phyloP scores from a whole-genome alignment of 805 yeast genomes.

The Scheffersomyces coipomensis region DNA sequence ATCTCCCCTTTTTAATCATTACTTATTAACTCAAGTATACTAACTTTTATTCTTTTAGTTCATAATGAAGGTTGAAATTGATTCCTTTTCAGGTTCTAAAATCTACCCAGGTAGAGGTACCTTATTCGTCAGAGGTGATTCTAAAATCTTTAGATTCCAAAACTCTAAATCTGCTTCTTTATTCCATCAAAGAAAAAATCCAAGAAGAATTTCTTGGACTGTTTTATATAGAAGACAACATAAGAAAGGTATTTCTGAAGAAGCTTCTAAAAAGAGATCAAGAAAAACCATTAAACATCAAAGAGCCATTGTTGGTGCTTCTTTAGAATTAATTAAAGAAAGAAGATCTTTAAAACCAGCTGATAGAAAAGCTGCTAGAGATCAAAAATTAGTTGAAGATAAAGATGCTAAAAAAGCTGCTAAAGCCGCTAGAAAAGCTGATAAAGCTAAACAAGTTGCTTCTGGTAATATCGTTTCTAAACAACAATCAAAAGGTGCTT shows the following conservation, averaged over 20 bases:
- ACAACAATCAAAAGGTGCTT: conserved; percentile 97
- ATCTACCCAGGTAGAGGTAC: conserved; percentile 99
- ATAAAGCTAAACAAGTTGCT: conserved; percentile 80
- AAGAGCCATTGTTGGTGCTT: conserved; percentile 99
- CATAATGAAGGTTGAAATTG: conserved; percentile 98
- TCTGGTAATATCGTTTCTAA: conserved; percentile 76
- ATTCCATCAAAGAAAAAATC: conserved; percentile 99
- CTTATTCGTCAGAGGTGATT: conserved; percentile 98
- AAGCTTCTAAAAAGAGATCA: conserved; percentile 93
- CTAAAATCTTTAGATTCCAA: conserved; percentile 99
- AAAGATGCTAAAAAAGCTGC: conserved; percentile 88
- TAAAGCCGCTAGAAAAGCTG: conserved; percentile 94
- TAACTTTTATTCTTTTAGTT: conserved; percentile 23
- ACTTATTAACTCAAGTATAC: too few relatives aligned
- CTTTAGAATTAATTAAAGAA: conserved; percentile 96
- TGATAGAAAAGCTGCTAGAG: conserved; percentile 97
- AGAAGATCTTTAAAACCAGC: conserved; percentile 95
- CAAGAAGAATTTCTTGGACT: conserved; percentile 99
- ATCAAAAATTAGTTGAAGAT: conserved; percentile 77
- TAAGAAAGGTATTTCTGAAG: conserved; percentile 99
- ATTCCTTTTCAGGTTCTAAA: conserved; percentile 98
- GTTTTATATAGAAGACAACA: conserved; percentile 99
- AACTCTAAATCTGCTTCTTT: conserved; percentile 96
- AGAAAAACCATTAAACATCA: conserved; percentile 98
- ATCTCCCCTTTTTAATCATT: too few relatives aligned